Evolutionary conservation across 345 rosid genomes (phyloP).

Genomic region (Trapa bicornis): DNA sequence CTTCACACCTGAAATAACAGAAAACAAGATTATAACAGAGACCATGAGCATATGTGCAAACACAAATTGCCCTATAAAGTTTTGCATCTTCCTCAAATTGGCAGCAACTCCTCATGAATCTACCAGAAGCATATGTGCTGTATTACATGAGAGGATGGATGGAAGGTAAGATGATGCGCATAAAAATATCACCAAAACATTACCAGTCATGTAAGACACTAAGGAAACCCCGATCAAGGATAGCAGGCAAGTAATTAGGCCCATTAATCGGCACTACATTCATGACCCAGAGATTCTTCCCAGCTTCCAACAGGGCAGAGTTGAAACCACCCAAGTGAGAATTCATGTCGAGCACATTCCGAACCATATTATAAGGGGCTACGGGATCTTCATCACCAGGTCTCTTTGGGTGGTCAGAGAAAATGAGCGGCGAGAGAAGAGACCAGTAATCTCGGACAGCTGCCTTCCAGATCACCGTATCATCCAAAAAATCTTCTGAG

Average conservation of each 20-base stretch:
- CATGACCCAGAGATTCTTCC: conserved; percentile 96
- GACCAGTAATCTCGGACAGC: conserved; percentile 81
- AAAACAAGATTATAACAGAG: not conserved
- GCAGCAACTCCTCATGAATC: not conserved
- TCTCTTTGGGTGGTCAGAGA: conserved; percentile 99
- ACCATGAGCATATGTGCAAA: not conserved
- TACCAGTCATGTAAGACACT: conserved; percentile 93
- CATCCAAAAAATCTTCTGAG: conserved; percentile 54
- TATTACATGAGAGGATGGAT: not conserved
- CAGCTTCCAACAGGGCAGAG: conserved; percentile 66
- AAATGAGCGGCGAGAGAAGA: conserved; percentile 84
- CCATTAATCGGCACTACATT: conserved; percentile 84
- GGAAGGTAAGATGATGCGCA: not conserved
- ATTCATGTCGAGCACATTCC: conserved; percentile 96
- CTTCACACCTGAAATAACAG: conserved; percentile 61
- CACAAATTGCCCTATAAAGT: not conserved
- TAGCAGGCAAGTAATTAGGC: conserved; percentile 70
- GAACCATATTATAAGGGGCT: conserved; percentile 93
- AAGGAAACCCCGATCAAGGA: conserved; percentile 85
- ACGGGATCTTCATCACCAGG: conserved; percentile 99
- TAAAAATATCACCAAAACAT: conserved; percentile 8
- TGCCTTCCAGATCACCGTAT: conserved; percentile 43
- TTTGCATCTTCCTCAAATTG: not conserved
- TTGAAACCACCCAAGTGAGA: conserved; percentile 85
- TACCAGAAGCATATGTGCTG: no score